Percentiles rank a stretch among this genome's conserved stretches.
These are phyloP conservation scores for Cyclotella atomus DNA, from an alignment of 108 stramenopile genomes.

Conservation along the genomic window DNA sequence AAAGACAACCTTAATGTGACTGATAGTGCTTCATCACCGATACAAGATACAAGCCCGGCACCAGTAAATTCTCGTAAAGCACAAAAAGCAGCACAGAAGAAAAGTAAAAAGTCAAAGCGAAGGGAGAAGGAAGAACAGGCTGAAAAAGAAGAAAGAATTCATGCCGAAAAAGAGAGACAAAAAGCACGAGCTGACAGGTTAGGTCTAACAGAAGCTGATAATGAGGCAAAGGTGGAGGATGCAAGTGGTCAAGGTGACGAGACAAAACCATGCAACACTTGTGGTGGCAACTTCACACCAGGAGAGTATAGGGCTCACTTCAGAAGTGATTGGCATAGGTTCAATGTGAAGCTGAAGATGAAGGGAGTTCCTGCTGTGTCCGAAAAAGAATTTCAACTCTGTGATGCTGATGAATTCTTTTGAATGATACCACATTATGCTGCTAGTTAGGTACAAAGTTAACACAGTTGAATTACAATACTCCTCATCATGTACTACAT, in stretches of 20 bases:
- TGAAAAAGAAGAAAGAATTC: conserved; percentile 42
- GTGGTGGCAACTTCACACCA: conserved; percentile 78
- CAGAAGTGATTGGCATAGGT: conserved; percentile 93
- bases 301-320: conserved; percentile 90
- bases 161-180: conserved; percentile 41
- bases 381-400: conserved; percentile 79
- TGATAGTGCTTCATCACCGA: not conserved
- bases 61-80: conserved; percentile 35
- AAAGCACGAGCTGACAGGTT: conserved; percentile 37
- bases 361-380: conserved; percentile 65
- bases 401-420: conserved; percentile 34
- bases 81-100: conserved; percentile 80
- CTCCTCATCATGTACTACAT: not conserved
- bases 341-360: conserved; percentile 96
- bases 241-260: conserved; percentile 10
- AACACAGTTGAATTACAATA: not conserved
- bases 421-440: not conserved
- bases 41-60: not conserved
- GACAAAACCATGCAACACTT: conserved; percentile 82
- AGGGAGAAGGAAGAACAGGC: conserved; percentile 64
- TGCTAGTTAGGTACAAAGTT: not conserved
- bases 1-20: conserved; percentile 15
- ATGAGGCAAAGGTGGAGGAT: not conserved
- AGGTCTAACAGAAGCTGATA: conserved; percentile 12
- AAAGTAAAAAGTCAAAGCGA: conserved; percentile 81